Evolutionary conservation across 805 yeast genomes (phyloP), one percentile per base, ranked within the genome.

Genomic region (Candida taoyuanica): DNA sequence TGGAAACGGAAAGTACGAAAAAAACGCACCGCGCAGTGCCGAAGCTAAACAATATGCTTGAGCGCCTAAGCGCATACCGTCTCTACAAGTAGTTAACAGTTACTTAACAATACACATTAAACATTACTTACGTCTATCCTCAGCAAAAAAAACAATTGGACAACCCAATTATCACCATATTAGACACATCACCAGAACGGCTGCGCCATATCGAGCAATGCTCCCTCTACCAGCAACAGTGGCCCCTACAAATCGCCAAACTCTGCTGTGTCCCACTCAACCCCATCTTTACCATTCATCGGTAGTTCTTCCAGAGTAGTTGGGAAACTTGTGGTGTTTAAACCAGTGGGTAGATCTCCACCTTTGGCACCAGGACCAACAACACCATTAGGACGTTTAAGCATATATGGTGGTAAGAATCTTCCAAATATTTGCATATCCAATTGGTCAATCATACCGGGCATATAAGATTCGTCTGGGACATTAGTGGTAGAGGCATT

Each of bases 351-450:
- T 17, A 55, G 34, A 36, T 55, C 59, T 21, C 56, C 52, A 26
- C 59, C 59, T 33, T 55, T 50, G 3, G 55, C 46, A 33, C 58
- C 59, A 2, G 58, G 58, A 2, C 56, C 58, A 5, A 31, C 34
- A 8, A 48, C 37, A 17, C 55, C 55, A 38, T 44, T 43, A 17
- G 59, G 49, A 25, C 56, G 47, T 36, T 62, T 60, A 30, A 79
- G 67, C 94, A 85, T 85, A 55, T 84, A 85, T 3, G 95, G 93
- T 3, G 95, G 95, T 34, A 85, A 56, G 46, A 83, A 80, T 28
- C 85, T 65, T 1, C 96, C 96, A 65, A 87, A 87, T 15, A 87
- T 71, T 53, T 85, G 89, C 53, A 85, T 76, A 56, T 87, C 96
- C 33, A 87, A 61, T 48, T 81, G 84, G 57, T 87, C 95, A 69